Evolutionary conservation across 257 asterid species (phyloP).

Genomic region (Penstemon newberryi): DNA sequence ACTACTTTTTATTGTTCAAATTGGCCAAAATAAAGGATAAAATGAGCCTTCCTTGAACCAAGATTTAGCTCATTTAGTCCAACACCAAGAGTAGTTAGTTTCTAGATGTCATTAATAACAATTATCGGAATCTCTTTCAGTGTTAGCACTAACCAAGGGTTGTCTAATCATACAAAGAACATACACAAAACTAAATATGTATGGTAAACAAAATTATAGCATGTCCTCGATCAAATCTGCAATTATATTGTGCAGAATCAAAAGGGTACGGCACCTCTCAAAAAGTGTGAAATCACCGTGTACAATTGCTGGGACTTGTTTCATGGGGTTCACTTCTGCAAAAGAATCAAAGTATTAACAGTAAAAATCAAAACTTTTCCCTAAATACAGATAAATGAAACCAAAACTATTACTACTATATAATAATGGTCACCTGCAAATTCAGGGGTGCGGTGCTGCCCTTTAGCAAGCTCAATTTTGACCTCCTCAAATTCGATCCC

Average conservation of each 20-base stretch:
- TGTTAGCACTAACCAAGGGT: not conserved
- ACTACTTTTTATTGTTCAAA: no score
- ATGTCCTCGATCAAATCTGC: slow-evolving; percentile 9
- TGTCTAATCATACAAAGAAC: no score
- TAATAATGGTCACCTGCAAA: slow-evolving; percentile 45
- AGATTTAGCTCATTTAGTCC: not conserved
- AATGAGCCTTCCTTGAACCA: no score
- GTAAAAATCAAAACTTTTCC: slow-evolving; percentile 1
- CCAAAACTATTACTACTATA: not conserved
- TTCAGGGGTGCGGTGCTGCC: slow-evolving; percentile 60
- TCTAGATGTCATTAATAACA: not conserved
- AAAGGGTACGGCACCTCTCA: slow-evolving; percentile 57
- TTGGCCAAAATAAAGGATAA: no score
- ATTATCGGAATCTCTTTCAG: not conserved
- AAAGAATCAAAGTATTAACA: not conserved
- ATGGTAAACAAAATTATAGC: not conserved
- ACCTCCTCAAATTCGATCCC: slow-evolving; percentile 86
- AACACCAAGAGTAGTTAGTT: not conserved
- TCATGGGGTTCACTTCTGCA: slow-evolving; percentile 81
- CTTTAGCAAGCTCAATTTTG: slow-evolving; percentile 46
- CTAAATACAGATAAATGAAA: not conserved
- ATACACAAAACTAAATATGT: not conserved
- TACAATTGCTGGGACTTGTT: slow-evolving; percentile 71
- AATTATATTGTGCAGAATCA: not conserved
- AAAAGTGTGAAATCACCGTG: slow-evolving; percentile 83